Conservation (phyloP, 495 filamentous ascomycete genomes). For the Entonaema liquescens region DNA sequence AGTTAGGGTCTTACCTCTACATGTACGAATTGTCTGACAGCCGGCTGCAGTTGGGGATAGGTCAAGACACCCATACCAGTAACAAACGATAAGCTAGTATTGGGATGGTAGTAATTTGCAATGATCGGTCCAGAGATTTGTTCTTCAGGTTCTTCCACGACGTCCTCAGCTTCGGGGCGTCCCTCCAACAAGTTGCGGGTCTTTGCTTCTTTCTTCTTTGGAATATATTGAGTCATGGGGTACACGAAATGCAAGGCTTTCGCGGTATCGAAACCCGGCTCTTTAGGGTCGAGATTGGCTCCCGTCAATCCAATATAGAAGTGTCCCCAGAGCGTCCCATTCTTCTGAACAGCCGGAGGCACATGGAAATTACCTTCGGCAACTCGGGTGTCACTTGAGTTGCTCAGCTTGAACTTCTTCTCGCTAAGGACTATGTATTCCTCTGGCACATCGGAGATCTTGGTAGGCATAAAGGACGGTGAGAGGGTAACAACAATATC, state of each 20-base stretch:
- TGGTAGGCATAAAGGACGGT: slow-evolving; percentile 72
- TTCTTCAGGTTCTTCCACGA: slow-evolving; percentile 59
- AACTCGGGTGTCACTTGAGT: slow-evolving; percentile 80
- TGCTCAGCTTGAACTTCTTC: slow-evolving; percentile 80
- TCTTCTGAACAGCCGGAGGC: slow-evolving; percentile 83
- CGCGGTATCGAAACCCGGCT: slow-evolving; percentile 71
- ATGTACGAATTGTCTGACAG: slow-evolving; percentile 76
- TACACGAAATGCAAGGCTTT: slow-evolving; percentile 84
- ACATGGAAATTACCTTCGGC: slow-evolving; percentile 81
- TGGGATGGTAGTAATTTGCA: slow-evolving; percentile 92
- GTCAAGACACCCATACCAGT: slow-evolving; percentile 76
- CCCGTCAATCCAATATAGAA: slow-evolving; percentile 86
- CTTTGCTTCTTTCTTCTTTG: slow-evolving; percentile 91
- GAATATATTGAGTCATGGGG: slow-evolving; percentile 85
- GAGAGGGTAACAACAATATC: slow-evolving; percentile 89
- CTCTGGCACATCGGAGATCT: slow-evolving; percentile 66
- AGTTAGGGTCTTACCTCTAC: slow-evolving; percentile 63
- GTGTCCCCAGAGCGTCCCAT: slow-evolving; percentile 93
- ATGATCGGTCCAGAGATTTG: slow-evolving; percentile 70
- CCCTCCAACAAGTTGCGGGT: slow-evolving; percentile 84
- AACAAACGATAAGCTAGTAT: slow-evolving; percentile 88
- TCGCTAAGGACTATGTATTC: slow-evolving; percentile 76
- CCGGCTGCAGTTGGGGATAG: slow-evolving; percentile 74
- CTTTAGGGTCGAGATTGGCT: slow-evolving; percentile 74
- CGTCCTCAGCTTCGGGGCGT: slow-evolving; percentile 57